Percentiles rank a stretch among this genome's conserved stretches.
Evolutionary conservation across 2,329 filamentous ascomycete species (phyloP).

Genomic region (Fusarium palustre): DNA sequence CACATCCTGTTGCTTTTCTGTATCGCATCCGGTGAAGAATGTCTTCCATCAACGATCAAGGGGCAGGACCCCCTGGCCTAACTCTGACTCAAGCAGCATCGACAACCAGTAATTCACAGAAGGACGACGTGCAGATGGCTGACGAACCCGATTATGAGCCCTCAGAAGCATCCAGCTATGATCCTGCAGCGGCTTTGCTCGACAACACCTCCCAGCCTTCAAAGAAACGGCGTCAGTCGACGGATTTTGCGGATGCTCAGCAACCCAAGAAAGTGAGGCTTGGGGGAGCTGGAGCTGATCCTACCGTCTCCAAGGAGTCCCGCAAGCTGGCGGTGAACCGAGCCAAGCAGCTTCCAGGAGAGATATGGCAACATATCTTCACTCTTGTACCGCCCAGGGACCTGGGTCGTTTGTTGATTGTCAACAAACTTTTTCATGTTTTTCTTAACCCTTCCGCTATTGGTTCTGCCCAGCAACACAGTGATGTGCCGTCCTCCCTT

Average conservation of each 20-base stretch:
- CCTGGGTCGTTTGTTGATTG: constrained; percentile 72
- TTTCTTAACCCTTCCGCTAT: constrained; percentile 64
- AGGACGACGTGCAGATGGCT: constrained; percentile 27
- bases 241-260: constrained; percentile 6
- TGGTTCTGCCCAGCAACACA: constrained; percentile 37
- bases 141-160: constrained; percentile 18
- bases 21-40: constrained; percentile 27
- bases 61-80: constrained; percentile 8
- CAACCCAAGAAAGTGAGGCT: constrained; percentile 43
- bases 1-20: background rate
- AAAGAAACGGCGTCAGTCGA: constrained; percentile 41
- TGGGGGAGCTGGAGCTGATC: constrained; percentile 23
- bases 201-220: constrained; percentile 18
- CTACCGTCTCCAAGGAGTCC: constrained; percentile 17
- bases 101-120: constrained; percentile 13
- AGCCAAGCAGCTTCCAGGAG: constrained; percentile 61
- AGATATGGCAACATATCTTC: constrained; percentile 79
- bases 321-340: constrained; percentile 30
- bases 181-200: constrained; percentile 22
- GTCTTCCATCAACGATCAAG: constrained; percentile 16
- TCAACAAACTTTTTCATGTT: constrained; percentile 74
- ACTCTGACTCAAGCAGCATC: constrained; percentile 26
- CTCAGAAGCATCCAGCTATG: constrained; percentile 29
- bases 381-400: constrained; percentile 71
- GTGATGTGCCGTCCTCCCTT: constrained; percentile 45